Conservation (phyloP, 495 filamentous ascomycete genomes). For the Penicillium atrosanguineum region DNA sequence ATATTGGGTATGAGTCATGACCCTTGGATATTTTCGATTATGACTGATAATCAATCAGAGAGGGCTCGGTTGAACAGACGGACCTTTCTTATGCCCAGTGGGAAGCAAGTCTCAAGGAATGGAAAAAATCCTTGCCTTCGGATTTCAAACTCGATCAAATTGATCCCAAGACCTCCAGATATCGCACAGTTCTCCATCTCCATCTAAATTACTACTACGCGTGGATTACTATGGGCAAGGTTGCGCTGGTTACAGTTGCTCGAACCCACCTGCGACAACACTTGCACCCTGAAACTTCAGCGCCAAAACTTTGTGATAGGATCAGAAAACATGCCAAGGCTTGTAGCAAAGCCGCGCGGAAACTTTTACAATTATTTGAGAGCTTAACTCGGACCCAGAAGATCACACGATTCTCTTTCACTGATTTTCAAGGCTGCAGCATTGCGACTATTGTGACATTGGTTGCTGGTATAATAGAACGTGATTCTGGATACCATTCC, state of each 20-base stretch:
- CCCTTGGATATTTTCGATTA: too few species aligned
- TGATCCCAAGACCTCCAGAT: constrained; percentile 11
- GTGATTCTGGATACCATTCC: constrained; percentile 19
- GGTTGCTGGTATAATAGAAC: constrained; percentile 22
- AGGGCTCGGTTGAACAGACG: background rate
- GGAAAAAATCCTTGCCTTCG: constrained; percentile 20
- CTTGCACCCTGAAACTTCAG: background rate
- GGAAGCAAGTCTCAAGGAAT: constrained; percentile 17
- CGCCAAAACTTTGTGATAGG: background rate
- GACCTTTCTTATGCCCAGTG: background rate
- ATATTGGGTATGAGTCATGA: constrained; percentile 8
- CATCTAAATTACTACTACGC: constrained; percentile 26
- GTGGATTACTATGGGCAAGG: constrained; percentile 23
- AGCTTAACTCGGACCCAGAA: constrained; percentile 8
- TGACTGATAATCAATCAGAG: background rate
- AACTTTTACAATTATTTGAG: constrained; percentile 22
- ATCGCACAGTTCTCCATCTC: constrained; percentile 24
- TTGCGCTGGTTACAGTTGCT: constrained; percentile 19
- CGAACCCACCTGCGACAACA: constrained; percentile 5
- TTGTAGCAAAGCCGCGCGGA: constrained; percentile 21
- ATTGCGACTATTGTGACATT: constrained; percentile 30
- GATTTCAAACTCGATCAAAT: constrained; percentile 19
- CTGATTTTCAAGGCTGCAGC: constrained; percentile 33
- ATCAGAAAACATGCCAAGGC: constrained; percentile 3
- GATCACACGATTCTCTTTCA: constrained; percentile 28